These are phyloP conservation scores for Perilla frutescens DNA, from an alignment of 257 asterid genomes.

Conservation along the genomic window DNA sequence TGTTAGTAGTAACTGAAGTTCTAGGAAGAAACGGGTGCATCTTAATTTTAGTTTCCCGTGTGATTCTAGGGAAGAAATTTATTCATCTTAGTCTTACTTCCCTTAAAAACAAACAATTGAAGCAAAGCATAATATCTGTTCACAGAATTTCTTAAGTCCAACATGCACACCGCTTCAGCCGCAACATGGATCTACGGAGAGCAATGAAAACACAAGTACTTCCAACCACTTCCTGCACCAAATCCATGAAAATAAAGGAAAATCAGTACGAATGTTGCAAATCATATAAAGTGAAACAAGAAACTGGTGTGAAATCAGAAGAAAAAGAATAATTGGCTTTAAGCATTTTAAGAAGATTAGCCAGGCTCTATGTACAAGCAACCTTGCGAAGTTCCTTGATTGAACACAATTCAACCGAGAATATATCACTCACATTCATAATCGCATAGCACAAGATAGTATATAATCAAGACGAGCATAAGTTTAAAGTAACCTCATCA, in stretches of 20 bases:
- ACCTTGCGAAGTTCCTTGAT: not conserved
- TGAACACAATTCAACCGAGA: slow-evolving; percentile 2
- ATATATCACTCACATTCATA: slow-evolving; percentile 11
- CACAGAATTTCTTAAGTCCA: slow-evolving; percentile 16
- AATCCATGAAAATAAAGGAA: slow-evolving; percentile 23
- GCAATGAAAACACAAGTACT: slow-evolving; percentile 79
- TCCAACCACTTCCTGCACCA: slow-evolving; percentile 84
- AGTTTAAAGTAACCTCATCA: slow-evolving; percentile 67
- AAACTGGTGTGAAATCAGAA: slow-evolving; percentile 24
- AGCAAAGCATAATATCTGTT: slow-evolving; percentile 16
- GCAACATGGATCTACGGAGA: slow-evolving; percentile 89
- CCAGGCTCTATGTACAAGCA: no score
- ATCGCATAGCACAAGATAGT: slow-evolving; percentile 18
- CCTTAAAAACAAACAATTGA: slow-evolving; percentile 1
- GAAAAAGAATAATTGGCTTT: slow-evolving; percentile 21
- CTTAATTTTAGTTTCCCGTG: no score
- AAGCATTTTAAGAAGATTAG: slow-evolving; percentile 24
- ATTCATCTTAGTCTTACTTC: slow-evolving; percentile 7
- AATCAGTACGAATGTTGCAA: slow-evolving; percentile 20
- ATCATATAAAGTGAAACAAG: slow-evolving; percentile 19
- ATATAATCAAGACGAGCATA: slow-evolving; percentile 26
- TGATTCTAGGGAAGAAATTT: no score
- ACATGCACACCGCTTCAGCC: slow-evolving; percentile 69
- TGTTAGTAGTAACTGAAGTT: no score
- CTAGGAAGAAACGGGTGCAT: no score